These are phyloP conservation scores for Bremia lactucae DNA, from an alignment of 352 stramenopile genomes.

Conservation along the genomic window DNA sequence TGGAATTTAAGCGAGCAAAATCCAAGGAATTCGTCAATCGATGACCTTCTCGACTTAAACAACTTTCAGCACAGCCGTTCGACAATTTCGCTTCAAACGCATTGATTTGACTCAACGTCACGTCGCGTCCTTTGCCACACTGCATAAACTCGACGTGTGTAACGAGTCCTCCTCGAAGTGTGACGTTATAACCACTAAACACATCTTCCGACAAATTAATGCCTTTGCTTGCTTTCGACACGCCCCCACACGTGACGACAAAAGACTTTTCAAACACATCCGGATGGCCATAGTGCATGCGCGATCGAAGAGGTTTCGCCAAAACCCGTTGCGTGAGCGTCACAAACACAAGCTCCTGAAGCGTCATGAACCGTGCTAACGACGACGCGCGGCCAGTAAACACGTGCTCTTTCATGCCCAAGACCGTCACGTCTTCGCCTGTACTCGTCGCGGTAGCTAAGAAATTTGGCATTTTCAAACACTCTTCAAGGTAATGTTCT, in stretches of 20 bases:
- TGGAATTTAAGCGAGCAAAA: constrained; percentile 82
- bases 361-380: constrained; percentile 79
- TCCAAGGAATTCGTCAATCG: constrained; percentile 67
- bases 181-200: constrained; percentile 84
- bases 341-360: constrained; percentile 82
- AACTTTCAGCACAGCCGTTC: constrained; percentile 75
- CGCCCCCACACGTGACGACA: constrained; percentile 69
- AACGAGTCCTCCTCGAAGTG: constrained; percentile 64
- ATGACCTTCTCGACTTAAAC: constrained; percentile 70
- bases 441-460: constrained; percentile 48
- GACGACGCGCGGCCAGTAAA: constrained; percentile 82
- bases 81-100: constrained; percentile 83
- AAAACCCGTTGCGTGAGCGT: constrained; percentile 78
- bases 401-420: constrained; percentile 85
- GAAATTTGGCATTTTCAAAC: constrained; percentile 84
- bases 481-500: constrained; percentile 84
- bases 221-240: constrained; percentile 82
- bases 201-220: constrained; percentile 86
- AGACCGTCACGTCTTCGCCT: constrained; percentile 67
- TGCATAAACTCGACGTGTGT: constrained; percentile 86
- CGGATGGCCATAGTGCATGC: constrained; percentile 84
- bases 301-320: constrained; percentile 56
- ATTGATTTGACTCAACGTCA: constrained; percentile 84
- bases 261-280: constrained; percentile 86
- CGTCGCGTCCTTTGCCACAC: constrained; percentile 80